A percentile compares a stretch with the other conserved stretches of the same genome.
phyloP scores from a whole-genome alignment of 1,284 basidiomycete species.

The Tilletia indica region DNA sequence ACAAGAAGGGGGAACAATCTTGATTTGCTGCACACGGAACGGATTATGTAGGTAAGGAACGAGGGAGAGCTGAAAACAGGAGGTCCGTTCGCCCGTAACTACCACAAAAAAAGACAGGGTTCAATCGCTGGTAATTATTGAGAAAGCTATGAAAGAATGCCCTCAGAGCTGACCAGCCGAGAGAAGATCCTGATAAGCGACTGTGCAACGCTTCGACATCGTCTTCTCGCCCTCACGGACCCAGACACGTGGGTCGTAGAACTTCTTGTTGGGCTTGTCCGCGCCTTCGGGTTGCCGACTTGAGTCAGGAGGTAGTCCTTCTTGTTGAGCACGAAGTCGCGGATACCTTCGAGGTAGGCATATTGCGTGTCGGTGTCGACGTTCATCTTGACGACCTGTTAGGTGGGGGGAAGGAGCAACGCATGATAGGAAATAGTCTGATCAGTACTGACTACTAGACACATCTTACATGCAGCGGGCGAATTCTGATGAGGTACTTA shows the following conservation, averaged over 20 bases:
- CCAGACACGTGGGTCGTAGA: conserved; percentile 73
- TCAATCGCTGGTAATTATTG: too few species aligned
- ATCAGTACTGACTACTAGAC: not conserved
- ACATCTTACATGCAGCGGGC: not conserved
- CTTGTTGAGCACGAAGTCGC: conserved; percentile 55
- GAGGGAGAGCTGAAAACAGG: too few species aligned
- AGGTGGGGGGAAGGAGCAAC: not conserved
- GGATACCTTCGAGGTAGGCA: conserved; percentile 83
- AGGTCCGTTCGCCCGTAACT: too few species aligned
- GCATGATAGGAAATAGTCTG: not conserved
- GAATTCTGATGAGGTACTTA: not conserved
- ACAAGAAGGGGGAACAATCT: too few species aligned
- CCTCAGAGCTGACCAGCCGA: conserved; percentile 46
- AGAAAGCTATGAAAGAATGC: too few species aligned
- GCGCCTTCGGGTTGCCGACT: conserved; percentile 54
- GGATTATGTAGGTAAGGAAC: too few species aligned
- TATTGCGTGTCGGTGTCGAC: conserved; percentile 74
- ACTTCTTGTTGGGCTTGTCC: conserved; percentile 56
- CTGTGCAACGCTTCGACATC: conserved; percentile 78
- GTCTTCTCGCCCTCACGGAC: conserved; percentile 98
- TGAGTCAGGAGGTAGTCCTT: conserved; percentile 54
- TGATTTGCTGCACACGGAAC: too few species aligned
- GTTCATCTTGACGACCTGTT: conserved; percentile 52
- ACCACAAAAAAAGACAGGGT: too few species aligned
- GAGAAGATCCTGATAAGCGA: conserved; percentile 85